Conservation (phyloP, 257 asterid genomes). For the Solanum ossicruentum region DNA sequence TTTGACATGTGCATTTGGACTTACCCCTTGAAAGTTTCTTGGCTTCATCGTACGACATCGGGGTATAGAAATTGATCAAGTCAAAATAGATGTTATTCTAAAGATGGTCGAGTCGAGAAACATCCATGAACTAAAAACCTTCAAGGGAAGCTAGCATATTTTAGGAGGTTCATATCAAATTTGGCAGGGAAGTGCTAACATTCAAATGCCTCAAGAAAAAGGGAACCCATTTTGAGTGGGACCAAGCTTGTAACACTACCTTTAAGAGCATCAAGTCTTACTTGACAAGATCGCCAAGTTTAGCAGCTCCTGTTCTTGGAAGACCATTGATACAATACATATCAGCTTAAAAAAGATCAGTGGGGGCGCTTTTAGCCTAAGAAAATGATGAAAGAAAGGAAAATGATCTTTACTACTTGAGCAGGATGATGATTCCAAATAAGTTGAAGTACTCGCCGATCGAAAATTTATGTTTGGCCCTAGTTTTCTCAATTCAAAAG, state of each 20-base stretch:
- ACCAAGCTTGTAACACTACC: neutral
- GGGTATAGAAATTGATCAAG: too few relatives aligned
- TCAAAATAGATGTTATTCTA: too few relatives aligned
- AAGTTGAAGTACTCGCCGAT: neutral
- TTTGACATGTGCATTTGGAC: too few relatives aligned
- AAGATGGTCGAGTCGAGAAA: too few relatives aligned
- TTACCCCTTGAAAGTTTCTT: too few relatives aligned
- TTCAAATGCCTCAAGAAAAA: neutral
- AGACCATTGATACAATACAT: neutral
- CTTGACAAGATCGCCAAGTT: neutral
- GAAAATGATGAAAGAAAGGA: neutral
- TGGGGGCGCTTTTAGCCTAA: neutral
- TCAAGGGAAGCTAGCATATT: neutral
- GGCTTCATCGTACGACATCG: accelerated
- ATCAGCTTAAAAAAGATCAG: neutral
- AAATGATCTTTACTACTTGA: neutral
- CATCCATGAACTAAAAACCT: neutral
- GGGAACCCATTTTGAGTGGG: neutral
- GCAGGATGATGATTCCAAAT: neutral
- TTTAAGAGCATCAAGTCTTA: neutral
- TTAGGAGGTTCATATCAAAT: neutral
- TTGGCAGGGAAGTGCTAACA: neutral
- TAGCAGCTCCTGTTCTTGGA: neutral
- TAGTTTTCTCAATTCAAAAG: neutral
- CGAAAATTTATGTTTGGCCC: neutral